Percentiles rank a stretch among this genome's conserved stretches.
phyloP scores from a whole-genome alignment of 108 stramenopile genomes.

The Skeletonema grethae region DNA sequence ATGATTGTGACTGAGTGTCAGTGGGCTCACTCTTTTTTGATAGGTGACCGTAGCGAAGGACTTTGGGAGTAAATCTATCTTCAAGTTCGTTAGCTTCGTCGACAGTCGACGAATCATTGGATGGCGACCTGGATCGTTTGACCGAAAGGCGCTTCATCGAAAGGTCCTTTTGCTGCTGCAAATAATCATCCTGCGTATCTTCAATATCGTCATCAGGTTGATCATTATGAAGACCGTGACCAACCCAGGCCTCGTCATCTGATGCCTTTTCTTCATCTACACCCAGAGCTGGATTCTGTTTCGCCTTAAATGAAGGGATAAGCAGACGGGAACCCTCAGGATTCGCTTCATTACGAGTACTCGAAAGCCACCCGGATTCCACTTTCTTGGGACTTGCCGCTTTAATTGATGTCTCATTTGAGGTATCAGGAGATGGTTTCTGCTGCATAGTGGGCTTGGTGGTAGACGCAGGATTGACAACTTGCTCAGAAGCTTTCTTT shows the following conservation, averaged over 20 bases:
- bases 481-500: background rate
- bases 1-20: background rate
- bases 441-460: background rate
- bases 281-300: background rate
- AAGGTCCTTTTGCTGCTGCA: conserved; percentile 1
- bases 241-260: conserved; percentile 17
- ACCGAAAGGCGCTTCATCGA: conserved; percentile 41
- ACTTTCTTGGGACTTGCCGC: background rate
- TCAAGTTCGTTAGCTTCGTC: background rate
- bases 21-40: background rate
- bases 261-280: conserved; percentile 19
- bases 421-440: background rate
- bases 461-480: background rate
- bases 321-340: conserved; percentile 14
- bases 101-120: background rate
- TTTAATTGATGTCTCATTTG: background rate
- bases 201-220: conserved; percentile 24
- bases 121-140: conserved; percentile 5
- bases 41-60: conserved; percentile 21
- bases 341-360: conserved; percentile 8
- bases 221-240: background rate
- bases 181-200: conserved; percentile 31
- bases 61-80: conserved; percentile 17
- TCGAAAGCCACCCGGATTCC: conserved; percentile 18
- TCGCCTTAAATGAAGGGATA: conserved; percentile 18